Conservation (phyloP, 345 rosid genomes). For the Ricinus communis region DNA sequence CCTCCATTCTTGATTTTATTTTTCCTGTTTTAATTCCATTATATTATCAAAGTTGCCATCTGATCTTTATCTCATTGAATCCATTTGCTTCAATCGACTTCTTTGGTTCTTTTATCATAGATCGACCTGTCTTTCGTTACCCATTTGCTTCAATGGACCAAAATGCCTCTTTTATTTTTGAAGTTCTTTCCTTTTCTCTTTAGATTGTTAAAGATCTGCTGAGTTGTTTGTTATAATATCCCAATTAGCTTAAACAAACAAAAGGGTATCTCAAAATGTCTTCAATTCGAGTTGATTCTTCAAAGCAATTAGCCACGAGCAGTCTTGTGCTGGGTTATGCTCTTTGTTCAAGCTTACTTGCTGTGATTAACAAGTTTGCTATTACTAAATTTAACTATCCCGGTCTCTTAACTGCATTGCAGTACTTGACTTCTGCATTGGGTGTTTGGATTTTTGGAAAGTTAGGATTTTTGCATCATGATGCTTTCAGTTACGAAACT, state of each 20-base stretch:
- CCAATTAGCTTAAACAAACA: background rate
- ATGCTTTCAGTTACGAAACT: constrained; percentile 66
- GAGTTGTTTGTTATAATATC: background rate
- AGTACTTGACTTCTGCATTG: constrained; percentile 73
- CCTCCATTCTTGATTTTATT: background rate
- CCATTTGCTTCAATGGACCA: too few species aligned
- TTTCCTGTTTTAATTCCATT: background rate
- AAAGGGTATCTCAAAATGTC: constrained; percentile 18
- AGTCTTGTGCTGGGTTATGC: constrained; percentile 89
- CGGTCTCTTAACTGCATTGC: constrained; percentile 86
- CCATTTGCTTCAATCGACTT: background rate
- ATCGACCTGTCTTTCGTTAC: background rate
- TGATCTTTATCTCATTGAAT: background rate
- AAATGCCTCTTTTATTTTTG: background rate
- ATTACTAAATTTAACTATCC: constrained; percentile 88
- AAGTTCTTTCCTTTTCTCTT: background rate
- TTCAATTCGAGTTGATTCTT: constrained; percentile 23
- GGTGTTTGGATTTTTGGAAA: constrained; percentile 88
- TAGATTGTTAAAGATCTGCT: constrained; percentile 4
- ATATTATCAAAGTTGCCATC: background rate
- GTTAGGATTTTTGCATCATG: constrained; percentile 74
- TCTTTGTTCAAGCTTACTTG: constrained; percentile 95
- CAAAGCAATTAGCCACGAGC: constrained; percentile 53
- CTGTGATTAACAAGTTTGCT: constrained; percentile 92
- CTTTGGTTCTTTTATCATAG: background rate